A percentile compares a stretch with the other conserved stretches of the same genome.
Evolutionary conservation across 2,329 filamentous ascomycete genomes (phyloP).

Genomic region (Dothiorella sarmentorum): DNA sequence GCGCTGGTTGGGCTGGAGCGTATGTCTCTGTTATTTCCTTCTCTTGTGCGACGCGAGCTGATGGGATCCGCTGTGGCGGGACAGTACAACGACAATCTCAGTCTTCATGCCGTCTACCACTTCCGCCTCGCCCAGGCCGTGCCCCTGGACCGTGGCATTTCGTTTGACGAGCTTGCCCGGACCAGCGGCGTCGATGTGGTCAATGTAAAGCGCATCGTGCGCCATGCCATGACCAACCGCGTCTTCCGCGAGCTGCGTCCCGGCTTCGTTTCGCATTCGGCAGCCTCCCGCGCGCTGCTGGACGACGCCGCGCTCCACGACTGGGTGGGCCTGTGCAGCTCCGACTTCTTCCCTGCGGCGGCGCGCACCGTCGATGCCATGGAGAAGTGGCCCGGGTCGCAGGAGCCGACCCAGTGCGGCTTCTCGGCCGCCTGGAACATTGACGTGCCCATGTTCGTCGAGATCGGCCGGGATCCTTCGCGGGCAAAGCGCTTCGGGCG

Average conservation of each 20-base stretch:
- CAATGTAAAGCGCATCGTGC: conserved; percentile 36
- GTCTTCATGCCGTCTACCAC: conserved; percentile 21
- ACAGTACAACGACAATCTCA: conserved; percentile 22
- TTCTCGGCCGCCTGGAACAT: conserved; percentile 15
- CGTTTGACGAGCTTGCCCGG: conserved; percentile 17
- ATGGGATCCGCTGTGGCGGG: background rate
- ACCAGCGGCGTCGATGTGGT: conserved; percentile 12
- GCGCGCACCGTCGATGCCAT: conserved; percentile 19
- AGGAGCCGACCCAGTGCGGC: conserved; percentile 20
- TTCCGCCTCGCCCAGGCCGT: conserved; percentile 21
- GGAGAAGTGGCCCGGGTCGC: conserved; percentile 19
- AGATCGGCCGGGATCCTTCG: conserved; percentile 19
- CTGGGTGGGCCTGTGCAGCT: conserved; percentile 20
- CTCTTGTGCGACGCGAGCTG: conserved; percentile 5
- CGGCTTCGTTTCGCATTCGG: conserved; percentile 42
- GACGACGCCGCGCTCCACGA: conserved; percentile 20
- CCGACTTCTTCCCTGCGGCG: conserved; percentile 21
- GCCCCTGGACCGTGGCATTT: conserved; percentile 18
- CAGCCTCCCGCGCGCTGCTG: conserved; percentile 21
- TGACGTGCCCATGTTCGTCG: conserved; percentile 21
- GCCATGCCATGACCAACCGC: conserved; percentile 40
- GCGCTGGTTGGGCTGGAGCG: conserved; percentile 24
- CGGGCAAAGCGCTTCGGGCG: conserved; percentile 21
- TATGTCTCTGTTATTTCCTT: conserved; percentile 17
- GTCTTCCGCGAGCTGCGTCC: conserved; percentile 40